Percentiles rank a stretch among this genome's conserved stretches.
Evolutionary conservation across 192 early-diverging fungal species (phyloP).

Genomic region (Podila epicladia): DNA sequence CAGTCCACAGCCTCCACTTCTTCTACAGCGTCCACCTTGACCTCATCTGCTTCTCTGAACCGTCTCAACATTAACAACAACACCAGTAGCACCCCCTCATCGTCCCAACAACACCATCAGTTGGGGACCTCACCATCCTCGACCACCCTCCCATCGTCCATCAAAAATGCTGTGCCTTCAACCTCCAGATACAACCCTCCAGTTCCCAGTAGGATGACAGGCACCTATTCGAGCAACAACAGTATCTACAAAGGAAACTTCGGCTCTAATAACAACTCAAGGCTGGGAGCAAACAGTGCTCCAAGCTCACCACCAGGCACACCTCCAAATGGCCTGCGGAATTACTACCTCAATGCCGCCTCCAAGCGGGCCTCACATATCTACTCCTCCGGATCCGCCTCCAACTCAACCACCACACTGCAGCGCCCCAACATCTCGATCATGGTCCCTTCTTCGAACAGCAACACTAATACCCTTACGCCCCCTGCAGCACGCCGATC

Average conservation of each 20-base stretch:
- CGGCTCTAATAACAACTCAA: neutral
- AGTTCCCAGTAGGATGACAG: slow-evolving; percentile 46
- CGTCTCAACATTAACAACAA: neutral
- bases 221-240: slow-evolving; percentile 34
- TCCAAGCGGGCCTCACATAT: slow-evolving; percentile 17
- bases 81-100: neutral
- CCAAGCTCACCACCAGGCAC: slow-evolving; percentile 41
- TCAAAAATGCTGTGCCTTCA: neutral
- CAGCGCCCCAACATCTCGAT: slow-evolving; percentile 24
- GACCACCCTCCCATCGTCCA: neutral
- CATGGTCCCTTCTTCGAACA: slow-evolving; percentile 6
- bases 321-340: slow-evolving; percentile 43
- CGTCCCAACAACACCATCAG: slow-evolving; percentile 1
- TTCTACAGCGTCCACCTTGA: slow-evolving; percentile 11
- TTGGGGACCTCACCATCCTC: neutral
- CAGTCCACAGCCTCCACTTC: slow-evolving; percentile 12
- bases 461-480: neutral
- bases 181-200: slow-evolving; percentile 38
- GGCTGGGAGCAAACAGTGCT: slow-evolving; percentile 31
- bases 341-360: slow-evolving; percentile 41
- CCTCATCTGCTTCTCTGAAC: neutral
- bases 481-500: slow-evolving; percentile 23
- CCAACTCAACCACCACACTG: neutral
- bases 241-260: slow-evolving; percentile 25
- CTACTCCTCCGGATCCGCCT: slow-evolving; percentile 11